Conservation (phyloP, 257 asterid genomes). For the Knoxia roxburghii region DNA sequence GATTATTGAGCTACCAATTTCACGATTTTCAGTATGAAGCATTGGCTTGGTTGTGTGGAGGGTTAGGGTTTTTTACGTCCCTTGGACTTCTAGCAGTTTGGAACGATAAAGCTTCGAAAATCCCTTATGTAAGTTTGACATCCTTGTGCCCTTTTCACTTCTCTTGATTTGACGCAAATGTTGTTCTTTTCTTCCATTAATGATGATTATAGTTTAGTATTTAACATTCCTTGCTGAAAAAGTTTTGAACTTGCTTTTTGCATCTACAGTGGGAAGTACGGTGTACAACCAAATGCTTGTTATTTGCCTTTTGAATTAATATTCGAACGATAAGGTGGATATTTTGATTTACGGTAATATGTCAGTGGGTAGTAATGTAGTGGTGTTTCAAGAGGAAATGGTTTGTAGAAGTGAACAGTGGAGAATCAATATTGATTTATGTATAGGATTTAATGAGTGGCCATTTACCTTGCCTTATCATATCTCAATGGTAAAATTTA, state of each 20-base stretch:
- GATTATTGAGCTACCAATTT: no score
- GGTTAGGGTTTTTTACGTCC: conserved; percentile 59
- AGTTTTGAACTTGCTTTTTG: neutral
- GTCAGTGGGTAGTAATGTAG: neutral
- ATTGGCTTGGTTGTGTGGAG: conserved; percentile 83
- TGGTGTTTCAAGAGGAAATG: no score
- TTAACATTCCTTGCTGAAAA: no score
- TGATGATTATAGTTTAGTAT: no score
- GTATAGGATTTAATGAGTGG: neutral
- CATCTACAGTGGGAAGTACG: neutral
- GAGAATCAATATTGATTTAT: neutral
- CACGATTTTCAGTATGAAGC: conserved; percentile 64
- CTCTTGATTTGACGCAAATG: neutral
- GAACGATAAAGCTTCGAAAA: conserved; percentile 90
- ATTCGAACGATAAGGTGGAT: neutral
- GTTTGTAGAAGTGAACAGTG: neutral
- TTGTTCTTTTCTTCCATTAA: neutral
- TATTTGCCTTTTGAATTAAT: neutral
- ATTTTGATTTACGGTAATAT: neutral
- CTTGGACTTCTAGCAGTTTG: conserved; percentile 77
- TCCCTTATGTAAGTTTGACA: conserved; percentile 71
- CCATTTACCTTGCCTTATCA: neutral
- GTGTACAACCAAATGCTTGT: neutral
- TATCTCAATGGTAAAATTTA: neutral
- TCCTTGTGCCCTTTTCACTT: neutral